Conservation (phyloP, 1,284 basidiomycete genomes). For the Moesziomyces sp. region DNA sequence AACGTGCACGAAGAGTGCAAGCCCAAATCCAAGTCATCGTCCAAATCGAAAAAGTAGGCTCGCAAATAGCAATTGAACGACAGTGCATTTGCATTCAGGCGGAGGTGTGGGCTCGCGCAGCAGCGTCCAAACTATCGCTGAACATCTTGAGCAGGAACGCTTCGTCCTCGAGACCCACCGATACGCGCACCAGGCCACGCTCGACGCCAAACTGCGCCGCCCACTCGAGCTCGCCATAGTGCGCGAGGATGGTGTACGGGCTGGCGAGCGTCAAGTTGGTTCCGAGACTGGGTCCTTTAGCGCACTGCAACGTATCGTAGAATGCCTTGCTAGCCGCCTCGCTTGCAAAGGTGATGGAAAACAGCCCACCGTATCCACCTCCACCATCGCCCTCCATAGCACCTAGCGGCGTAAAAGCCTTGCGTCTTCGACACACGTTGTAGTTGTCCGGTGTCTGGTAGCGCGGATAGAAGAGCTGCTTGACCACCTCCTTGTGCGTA, state of each 20-base stretch:
- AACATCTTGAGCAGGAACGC: slow-evolving; percentile 76
- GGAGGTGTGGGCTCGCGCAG: slow-evolving; percentile 67
- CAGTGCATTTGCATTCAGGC: background rate
- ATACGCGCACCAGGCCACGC: slow-evolving; percentile 83
- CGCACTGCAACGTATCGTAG: slow-evolving; percentile 84
- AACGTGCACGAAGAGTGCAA: slow-evolving; percentile 59
- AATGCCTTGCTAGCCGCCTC: slow-evolving; percentile 79
- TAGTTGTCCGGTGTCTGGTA: slow-evolving; percentile 81
- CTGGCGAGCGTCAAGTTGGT: slow-evolving; percentile 95
- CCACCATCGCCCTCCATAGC: slow-evolving; percentile 5
- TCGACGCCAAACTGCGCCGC: slow-evolving; percentile 88
- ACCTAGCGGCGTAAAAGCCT: slow-evolving; percentile 40
- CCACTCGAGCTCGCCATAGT: slow-evolving; percentile 92
- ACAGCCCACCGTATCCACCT: slow-evolving; percentile 86
- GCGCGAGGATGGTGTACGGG: slow-evolving; percentile 92
- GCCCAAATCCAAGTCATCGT: slow-evolving; percentile 34
- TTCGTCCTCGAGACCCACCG: slow-evolving; percentile 88
- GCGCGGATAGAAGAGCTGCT: slow-evolving; percentile 89
- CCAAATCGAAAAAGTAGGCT: slow-evolving; percentile 6
- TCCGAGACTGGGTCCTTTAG: slow-evolving; percentile 92
- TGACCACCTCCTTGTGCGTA: slow-evolving; percentile 72
- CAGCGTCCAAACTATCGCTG: slow-evolving; percentile 76
- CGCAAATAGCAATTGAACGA: background rate
- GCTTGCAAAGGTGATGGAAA: slow-evolving; percentile 87
- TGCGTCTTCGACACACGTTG: slow-evolving; percentile 73